Evolutionary conservation across 768 basidiomycete species (phyloP), one percentile per base, ranked within the genome.

Genomic region (Lepiota venenata): DNA sequence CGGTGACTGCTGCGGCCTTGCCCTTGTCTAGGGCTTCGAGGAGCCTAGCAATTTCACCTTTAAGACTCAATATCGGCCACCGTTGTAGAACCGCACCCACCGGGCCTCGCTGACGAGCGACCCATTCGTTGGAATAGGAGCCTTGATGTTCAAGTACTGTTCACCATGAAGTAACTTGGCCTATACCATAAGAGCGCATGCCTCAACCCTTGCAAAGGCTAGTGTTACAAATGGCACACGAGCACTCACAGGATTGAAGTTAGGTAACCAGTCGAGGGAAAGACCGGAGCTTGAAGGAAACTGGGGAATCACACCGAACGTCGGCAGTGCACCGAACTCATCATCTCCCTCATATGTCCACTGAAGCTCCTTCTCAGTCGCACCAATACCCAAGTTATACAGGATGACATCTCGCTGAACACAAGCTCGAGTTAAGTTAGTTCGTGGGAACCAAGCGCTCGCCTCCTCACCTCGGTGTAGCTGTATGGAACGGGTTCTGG

Each of bases 111-210:
- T 95, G 27, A 92, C 76, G 18, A 98, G 74, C 18, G 87, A 82
- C 0, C 84, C 96, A 56, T 78, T 84, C 0, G 92, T 92, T 0
- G 96, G 95, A 56, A 98, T 90, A 0, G 89, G 85, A 1, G 74
- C 84, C 62, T 89, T 87, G 68, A 99, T 91, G 56, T 83, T 80
- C 61, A 99, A 73, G 69, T 92, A 98, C 64, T 98, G 97, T 66
- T 99, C 97, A 42, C 97, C 97, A 66, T 99, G 97, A 15, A 99
- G 80, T n/a, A 99, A 77, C 71, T 93, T 98, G 44, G 94, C 92
- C 92, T 93, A 49, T 20, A 18, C 46, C 14, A 36, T 3, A 42
- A 2, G 15, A 20, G 36, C 25, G 15, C 7, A 18, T 20, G 20
- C 29, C 45, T 29, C 15, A 15, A 21, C 7, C 48, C 32, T 1